Conservation (phyloP, 2,329 filamentous ascomycete species). For the Paracoccidioides brasiliensis region DNA sequence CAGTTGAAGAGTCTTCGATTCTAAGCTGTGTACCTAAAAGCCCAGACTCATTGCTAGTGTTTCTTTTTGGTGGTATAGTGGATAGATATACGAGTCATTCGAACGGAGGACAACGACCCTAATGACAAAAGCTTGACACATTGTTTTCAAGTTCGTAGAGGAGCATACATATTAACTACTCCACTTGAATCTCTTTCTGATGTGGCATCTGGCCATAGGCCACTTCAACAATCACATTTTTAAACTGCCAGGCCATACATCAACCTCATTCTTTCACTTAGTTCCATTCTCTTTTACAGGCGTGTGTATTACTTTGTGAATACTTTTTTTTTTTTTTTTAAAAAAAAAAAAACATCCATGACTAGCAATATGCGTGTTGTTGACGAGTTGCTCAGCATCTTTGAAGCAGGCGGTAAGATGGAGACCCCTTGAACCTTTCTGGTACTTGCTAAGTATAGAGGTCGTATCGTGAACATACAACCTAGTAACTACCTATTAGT, state of each 20-base stretch:
- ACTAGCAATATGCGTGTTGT: conserved; percentile 2
- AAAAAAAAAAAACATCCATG: too few species aligned
- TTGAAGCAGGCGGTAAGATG: conserved; percentile 2
- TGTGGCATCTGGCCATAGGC: background rate
- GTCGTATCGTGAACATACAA: background rate
- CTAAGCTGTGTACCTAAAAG: too few species aligned
- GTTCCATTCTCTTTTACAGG: background rate
- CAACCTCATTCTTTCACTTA: background rate
- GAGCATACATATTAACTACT: background rate
- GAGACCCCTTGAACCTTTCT: conserved; percentile 1
- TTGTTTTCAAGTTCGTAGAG: background rate
- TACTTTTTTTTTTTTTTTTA: too few species aligned
- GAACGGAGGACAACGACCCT: too few species aligned
- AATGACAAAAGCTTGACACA: background rate
- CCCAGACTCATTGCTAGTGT: too few species aligned
- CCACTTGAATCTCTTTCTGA: background rate
- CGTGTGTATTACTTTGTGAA: background rate
- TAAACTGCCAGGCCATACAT: background rate
- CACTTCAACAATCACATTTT: background rate
- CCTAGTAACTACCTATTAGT: background rate
- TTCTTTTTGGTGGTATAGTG: background rate
- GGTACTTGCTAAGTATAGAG: background rate
- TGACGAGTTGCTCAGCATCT: background rate
- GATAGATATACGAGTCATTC: too few species aligned
- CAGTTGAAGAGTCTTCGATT: too few species aligned